phyloP scores from a whole-genome alignment of 2,329 filamentous ascomycete species.

The Monosporascus sp. region DNA sequence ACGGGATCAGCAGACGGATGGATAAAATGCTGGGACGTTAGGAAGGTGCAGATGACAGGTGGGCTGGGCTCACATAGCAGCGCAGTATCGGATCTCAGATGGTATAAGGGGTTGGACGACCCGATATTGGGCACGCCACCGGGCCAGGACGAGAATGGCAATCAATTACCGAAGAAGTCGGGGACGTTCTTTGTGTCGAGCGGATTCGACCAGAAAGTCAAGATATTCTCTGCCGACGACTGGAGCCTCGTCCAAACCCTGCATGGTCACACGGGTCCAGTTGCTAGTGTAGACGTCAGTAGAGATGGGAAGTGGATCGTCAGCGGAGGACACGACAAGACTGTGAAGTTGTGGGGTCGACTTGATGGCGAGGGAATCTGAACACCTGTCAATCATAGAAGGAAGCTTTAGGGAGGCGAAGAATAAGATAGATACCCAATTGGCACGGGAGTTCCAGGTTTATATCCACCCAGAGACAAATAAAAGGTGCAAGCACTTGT shows the following conservation, averaged over 20 bases:
- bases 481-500: no score
- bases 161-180: conserved; percentile 69
- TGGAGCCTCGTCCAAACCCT: conserved; percentile 87
- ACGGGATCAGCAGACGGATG: conserved; percentile 91
- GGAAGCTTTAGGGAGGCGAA: neutral
- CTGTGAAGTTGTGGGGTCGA: conserved; percentile 91
- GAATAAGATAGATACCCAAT: neutral
- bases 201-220: conserved; percentile 93
- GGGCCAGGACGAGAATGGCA: conserved; percentile 60
- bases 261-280: conserved; percentile 85
- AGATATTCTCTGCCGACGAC: conserved; percentile 93
- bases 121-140: conserved; percentile 57
- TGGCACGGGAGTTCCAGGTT: neutral
- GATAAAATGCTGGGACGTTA: conserved; percentile 96
- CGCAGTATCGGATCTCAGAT: conserved; percentile 86
- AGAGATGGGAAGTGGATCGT: conserved; percentile 86
- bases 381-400: conserved; percentile 1
- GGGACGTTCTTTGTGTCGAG: conserved; percentile 87
- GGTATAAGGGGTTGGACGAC: conserved; percentile 86
- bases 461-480: no score
- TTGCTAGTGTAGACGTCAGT: conserved; percentile 85
- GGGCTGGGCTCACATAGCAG: conserved; percentile 88
- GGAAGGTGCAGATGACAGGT: conserved; percentile 77
- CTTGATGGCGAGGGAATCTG: conserved; percentile 62
- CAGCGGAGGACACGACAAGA: conserved; percentile 88